These are phyloP conservation scores for Aspergillus spinulosporus DNA, from an alignment of 2,329 filamentous ascomycete genomes.

Conservation along the genomic window DNA sequence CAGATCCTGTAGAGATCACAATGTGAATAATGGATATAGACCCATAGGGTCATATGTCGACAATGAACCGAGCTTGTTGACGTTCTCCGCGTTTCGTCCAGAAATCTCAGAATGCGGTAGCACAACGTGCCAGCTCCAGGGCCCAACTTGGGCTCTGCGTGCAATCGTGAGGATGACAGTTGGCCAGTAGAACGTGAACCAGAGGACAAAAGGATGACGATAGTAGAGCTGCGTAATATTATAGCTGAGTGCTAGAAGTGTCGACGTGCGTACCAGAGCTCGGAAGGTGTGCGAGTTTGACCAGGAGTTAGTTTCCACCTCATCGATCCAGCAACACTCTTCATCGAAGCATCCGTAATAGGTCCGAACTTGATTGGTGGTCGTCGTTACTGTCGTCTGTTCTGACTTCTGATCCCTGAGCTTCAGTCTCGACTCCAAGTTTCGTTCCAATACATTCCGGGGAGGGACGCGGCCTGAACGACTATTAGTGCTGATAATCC, in stretches of 20 bases:
- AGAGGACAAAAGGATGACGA: background rate
- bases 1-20: background rate
- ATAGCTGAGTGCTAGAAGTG: background rate
- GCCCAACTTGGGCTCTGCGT: background rate
- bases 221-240: background rate
- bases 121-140: conserved; percentile 1
- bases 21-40: conserved; percentile 5
- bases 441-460: conserved; percentile 1
- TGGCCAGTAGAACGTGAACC: background rate
- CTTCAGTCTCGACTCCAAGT: conserved; percentile 2
- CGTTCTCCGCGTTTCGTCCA: background rate
- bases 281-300: background rate
- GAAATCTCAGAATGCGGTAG: background rate
- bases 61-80: background rate
- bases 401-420: background rate
- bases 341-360: conserved; percentile 4
- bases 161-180: background rate
- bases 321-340: background rate
- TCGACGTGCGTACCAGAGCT: conserved; percentile 6
- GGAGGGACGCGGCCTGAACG: background rate
- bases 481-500: background rate
- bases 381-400: background rate
- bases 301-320: background rate
- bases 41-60: background rate
- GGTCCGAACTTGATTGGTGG: conserved; percentile 2